Evolutionary conservation across 2,329 filamentous ascomycete species (phyloP).

Genomic region (Ascochyta koolunga): DNA sequence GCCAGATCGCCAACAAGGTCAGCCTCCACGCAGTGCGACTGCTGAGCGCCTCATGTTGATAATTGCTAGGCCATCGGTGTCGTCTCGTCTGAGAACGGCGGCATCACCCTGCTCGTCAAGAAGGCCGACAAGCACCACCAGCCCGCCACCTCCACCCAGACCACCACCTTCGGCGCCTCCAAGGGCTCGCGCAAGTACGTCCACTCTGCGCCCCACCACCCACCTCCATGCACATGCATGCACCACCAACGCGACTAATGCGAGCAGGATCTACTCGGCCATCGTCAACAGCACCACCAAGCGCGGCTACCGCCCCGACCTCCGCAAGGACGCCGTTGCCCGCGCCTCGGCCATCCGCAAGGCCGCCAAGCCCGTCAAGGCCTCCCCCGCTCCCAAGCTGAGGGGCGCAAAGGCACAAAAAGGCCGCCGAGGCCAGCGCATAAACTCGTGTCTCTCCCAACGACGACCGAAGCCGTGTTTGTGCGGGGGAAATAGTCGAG

Average conservation of each 20-base stretch:
- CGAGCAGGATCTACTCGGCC: constrained; percentile 76
- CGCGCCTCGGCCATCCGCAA: constrained; percentile 85
- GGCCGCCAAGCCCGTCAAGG: constrained; percentile 80
- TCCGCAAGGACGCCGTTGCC: constrained; percentile 71
- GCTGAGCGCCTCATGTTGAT: too few species aligned
- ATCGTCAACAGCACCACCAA: constrained; percentile 84
- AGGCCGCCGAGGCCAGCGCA: constrained; percentile 57
- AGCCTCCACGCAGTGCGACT: too few species aligned
- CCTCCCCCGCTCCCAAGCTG: constrained; percentile 72
- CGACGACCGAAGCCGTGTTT: neutral
- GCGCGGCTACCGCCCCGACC: constrained; percentile 74
- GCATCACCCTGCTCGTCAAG: constrained; percentile 83
- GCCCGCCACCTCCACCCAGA: constrained; percentile 71
- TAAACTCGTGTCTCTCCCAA: constrained; percentile 21
- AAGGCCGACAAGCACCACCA: constrained; percentile 73
- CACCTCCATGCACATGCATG: too few species aligned
- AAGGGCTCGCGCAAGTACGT: constrained; percentile 82
- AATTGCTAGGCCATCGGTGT: constrained; percentile 77
- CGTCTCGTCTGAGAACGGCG: constrained; percentile 75
- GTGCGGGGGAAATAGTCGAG: neutral
- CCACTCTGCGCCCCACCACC: neutral
- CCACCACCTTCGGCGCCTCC: constrained; percentile 72
- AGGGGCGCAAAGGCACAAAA: constrained; percentile 80
- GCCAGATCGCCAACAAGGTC: constrained; percentile 95
- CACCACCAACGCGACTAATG: too few species aligned